Evolutionary conservation across 2,329 filamentous ascomycete species (phyloP), one percentile per base, ranked within the genome.

Genomic region (Exophiala phaeomuriformis): DNA sequence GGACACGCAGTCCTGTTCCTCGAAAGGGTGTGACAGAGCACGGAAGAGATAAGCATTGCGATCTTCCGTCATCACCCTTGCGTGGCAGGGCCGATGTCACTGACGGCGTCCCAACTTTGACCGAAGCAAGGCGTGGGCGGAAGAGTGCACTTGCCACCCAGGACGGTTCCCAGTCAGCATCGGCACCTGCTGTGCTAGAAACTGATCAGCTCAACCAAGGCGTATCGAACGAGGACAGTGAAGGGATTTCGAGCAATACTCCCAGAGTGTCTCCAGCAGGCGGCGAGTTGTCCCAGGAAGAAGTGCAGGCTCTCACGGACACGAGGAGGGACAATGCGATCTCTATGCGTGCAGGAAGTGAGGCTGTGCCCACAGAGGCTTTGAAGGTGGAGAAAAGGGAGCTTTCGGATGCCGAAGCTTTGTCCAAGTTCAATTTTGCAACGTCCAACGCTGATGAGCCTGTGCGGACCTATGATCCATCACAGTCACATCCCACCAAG

Each of bases 311-410:
- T 10, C 50, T 60, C 6, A 41, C 51, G n/a, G 59, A 63, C 43
- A 52, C 35, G 19, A 47, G 51, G 19, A 52, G 59, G 40, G 61
- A 63, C 44, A 32, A 56, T 30, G 54, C 41, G 4, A 54, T 57
- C 8, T 63, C 61, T 3, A 63, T 63, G 61, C 57, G 59, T 36
- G 59, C 59, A n/a, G 61, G 61, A n/a, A 55, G 44, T n/a, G 54
- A 57, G n/a, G 46, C 47, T 7, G 49, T 63, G 7, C 59, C 61
- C 7, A 31, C 44, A 8, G 55, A 56, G 30, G 55, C 47, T 12
- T 12, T 56, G 8, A 33, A 55, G 29, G 45, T 31, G 6, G 46
- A 51, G 35, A 56, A 47, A 19, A 28, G 35, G 41, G 30, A 42
- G 31, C 28, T 47, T 2, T 44, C 51, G n/a, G 51, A 57, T 27